Evolutionary conservation across 352 stramenopile genomes (phyloP).

Genomic region (Paralagenidium karlingii): DNA sequence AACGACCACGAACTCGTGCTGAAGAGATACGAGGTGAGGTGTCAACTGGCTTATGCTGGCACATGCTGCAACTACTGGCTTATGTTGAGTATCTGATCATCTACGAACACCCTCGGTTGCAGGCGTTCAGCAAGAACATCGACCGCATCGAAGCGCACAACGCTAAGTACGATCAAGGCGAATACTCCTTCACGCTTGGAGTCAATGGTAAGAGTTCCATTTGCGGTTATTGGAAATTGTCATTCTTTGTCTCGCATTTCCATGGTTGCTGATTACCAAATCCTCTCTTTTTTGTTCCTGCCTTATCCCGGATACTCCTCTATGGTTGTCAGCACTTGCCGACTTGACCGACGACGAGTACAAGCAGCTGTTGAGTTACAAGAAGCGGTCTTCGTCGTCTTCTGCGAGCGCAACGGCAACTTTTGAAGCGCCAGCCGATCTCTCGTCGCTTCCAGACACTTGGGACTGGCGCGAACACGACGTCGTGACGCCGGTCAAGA

Average conservation of each 20-base stretch:
- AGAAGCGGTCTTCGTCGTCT: conserved; percentile 4
- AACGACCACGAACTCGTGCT: conserved; percentile 27
- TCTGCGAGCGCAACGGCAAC: conserved; percentile 2
- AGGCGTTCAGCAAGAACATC: conserved; percentile 31
- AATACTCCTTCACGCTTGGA: conserved; percentile 32
- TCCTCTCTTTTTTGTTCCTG: too few relatives aligned
- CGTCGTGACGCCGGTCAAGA: conserved; percentile 86
- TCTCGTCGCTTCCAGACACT: conserved; percentile 10
- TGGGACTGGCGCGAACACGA: conserved; percentile 55
- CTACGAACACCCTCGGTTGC: too few relatives aligned
- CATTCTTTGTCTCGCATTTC: too few relatives aligned
- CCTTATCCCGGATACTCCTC: too few relatives aligned
- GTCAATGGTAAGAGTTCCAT: conserved; percentile 13
- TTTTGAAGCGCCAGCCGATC: conserved; percentile 6
- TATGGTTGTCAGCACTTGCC: conserved; percentile 10
- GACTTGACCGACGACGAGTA: conserved; percentile 29
- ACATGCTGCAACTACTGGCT: background rate
- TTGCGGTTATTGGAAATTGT: background rate
- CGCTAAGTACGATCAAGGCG: conserved; percentile 21
- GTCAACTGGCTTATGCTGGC: background rate
- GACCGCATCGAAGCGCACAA: conserved; percentile 38
- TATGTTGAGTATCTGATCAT: too few relatives aligned
- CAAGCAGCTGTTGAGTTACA: conserved; percentile 22
- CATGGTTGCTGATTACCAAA: too few relatives aligned
- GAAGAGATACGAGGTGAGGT: conserved; percentile 15